Evolutionary conservation across 2,329 filamentous ascomycete species (phyloP), one percentile per base, ranked within the genome.

Genomic region (Fusarium clavum): DNA sequence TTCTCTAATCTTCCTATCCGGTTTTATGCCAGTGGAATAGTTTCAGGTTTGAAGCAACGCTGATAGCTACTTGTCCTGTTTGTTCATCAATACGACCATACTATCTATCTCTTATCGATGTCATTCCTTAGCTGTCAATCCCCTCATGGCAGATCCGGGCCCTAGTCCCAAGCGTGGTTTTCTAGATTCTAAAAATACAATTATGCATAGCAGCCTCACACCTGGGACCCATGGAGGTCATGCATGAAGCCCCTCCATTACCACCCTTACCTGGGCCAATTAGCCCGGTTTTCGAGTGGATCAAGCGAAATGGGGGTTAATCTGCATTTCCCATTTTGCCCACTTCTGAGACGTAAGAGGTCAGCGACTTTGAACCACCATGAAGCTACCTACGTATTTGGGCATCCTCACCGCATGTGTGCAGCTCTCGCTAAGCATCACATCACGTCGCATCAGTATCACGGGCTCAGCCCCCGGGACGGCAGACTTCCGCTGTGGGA

Each of bases 191-290:
- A 71, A 71, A 71, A 71, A 71, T 71, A 71, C 53, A 71, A 71
- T 71, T 69, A 71, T 71, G 69, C 69, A 71, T 71, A 64, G 68
- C 57, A 71, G 60, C 69, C 69, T 71, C 69, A 71, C 55, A 69
- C 57, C 40, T 30, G 43, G 45, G 43, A 29, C 54, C 52, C 55
- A 34, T 11, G 10, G 3, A 63, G 53, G 67, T 74, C 72, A 73
- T 74, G 71, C 72, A 74, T 52, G 22, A 61, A 25, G 29, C 62
- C 44, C 24, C 43, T 25, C 59, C 49, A 47, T 53, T 53, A 52
- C 49, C 49, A 53, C 49, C 32, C n/a, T 32, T 34, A 34, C 27
- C 38, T 40, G 45, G 51, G 49, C 71, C 69, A 74, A 74, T 74
- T 73, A 74, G 32, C 69, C 71, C 71, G 6, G 52, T 55, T 59